Base-by-base conservation (phyloP, 2,329 filamentous ascomycete genomes). In the Elsinoe arachidis region DNA sequence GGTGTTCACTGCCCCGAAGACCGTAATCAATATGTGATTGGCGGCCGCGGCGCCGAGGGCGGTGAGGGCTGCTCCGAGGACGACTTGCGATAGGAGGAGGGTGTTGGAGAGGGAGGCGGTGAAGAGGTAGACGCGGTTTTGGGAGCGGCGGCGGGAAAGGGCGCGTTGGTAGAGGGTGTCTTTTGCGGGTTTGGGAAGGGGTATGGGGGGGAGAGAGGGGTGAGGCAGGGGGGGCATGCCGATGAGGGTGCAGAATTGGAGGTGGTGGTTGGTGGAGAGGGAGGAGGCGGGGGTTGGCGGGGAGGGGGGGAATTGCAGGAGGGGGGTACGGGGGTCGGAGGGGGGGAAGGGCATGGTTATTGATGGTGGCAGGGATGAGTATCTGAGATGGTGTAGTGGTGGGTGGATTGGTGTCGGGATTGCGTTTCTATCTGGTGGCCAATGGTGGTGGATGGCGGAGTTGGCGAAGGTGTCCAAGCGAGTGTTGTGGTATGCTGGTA, bases 1-100 rank as follows among this genome's bases (percentile, higher is more conserved):
- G 2, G 72, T 74, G 56, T 73, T 74, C 26, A 70, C 33, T 1
- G 70, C 71, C 5, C 72, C 71, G 54, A 74, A 72, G 3, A 72
- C 61, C 2, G 71, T 73, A 56, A 74, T 72, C 1, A 73, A 62
- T 12, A 71, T 64, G 19, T 68, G 66, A 37, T 66, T 68, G 1
- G 65, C 66, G 49, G 69, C 63, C 34, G 63, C 66, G 1, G 71
- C 72, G 3, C 70, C 72, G 3, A 73, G 65, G 0, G 64, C 72
- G 0, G 71, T 74, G n/a, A 74, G 61, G 0, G 71, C 66, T 3
- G 71, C 71, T 9, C 70, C 71, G 11, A 73, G 66, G 2, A 73
- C 68, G n/a, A 73, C 67, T 57, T 73, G 71, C 0, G 68, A 65
- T 0, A 73, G 65, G 3, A 74, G 63, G 7, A 73, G 62, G 0